A percentile compares a stretch with the other conserved stretches of the same genome.
phyloP scores from a whole-genome alignment of 225 moss, liverwort and hornwort species.

The Bryoerythrophyllum caledonicum region DNA sequence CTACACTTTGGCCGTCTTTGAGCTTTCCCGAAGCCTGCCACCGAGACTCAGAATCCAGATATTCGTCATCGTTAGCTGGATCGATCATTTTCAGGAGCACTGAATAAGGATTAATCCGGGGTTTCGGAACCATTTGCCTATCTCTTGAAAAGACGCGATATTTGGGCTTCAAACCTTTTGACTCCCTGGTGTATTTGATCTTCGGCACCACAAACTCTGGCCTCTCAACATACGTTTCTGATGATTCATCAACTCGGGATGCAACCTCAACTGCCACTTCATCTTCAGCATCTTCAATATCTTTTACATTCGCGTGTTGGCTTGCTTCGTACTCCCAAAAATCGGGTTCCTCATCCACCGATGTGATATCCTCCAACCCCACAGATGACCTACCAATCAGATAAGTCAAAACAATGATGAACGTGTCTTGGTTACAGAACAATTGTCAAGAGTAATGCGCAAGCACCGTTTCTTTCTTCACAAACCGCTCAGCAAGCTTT shows the following conservation, averaged over 20 bases:
- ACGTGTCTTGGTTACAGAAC: too few relatives aligned
- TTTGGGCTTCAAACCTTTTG: constrained; percentile 48
- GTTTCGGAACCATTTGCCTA: constrained; percentile 31
- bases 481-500: too few relatives aligned
- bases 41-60: too few relatives aligned
- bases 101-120: constrained; percentile 38
- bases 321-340: constrained; percentile 49
- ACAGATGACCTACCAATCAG: too few relatives aligned
- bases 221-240: too few relatives aligned
- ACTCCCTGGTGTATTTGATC: constrained; percentile 37
- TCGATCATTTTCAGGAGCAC: constrained; percentile 58
- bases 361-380: too few relatives aligned
- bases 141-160: constrained; percentile 37
- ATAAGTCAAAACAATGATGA: too few relatives aligned
- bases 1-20: constrained; percentile 19
- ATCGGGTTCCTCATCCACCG: constrained; percentile 22
- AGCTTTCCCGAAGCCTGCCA: too few relatives aligned
- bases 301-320: constrained; percentile 17
- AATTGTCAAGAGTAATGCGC: too few relatives aligned
- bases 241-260: too few relatives aligned
- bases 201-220: constrained; percentile 42
- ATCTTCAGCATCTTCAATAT: constrained; percentile 20
- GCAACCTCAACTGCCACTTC: not conserved
- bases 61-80: constrained; percentile 51
- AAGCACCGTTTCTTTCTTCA: too few relatives aligned